Conservation (phyloP, 352 stramenopile genomes). For the Phytophthora lateralis region DNA sequence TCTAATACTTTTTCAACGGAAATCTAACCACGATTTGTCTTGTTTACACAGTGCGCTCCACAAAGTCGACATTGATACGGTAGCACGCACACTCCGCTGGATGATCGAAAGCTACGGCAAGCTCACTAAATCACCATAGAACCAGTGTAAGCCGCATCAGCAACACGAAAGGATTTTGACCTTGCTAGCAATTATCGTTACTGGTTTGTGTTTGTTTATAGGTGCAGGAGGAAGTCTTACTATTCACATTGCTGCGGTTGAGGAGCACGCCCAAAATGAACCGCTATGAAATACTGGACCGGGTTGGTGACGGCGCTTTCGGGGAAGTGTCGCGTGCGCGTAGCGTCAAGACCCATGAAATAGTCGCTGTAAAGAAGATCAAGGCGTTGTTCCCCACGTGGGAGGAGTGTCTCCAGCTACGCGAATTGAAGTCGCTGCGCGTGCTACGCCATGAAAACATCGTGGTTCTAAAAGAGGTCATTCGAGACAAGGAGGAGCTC, state of each 20-base stretch:
- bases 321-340: conserved; percentile 92
- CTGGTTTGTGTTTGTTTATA: conserved; percentile 27
- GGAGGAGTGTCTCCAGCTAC: conserved; percentile 84
- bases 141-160: conserved; percentile 6
- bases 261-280: conserved; percentile 63
- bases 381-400: conserved; percentile 81
- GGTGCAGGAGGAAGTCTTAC: conserved; percentile 5
- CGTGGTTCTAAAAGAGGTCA: conserved; percentile 85
- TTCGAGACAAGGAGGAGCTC: conserved; percentile 85
- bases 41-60: conserved; percentile 64
- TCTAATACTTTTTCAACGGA: not conserved
- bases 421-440: conserved; percentile 79
- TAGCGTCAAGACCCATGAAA: conserved; percentile 90
- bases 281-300: conserved; percentile 92
- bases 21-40: not conserved
- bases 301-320: conserved; percentile 93
- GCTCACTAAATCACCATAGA: conserved; percentile 60
- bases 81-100: conserved; percentile 74
- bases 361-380: conserved; percentile 90
- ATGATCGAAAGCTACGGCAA: conserved; percentile 72
- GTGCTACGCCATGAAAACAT: conserved; percentile 85
- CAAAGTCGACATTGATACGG: conserved; percentile 86
- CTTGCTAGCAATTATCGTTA: not conserved
- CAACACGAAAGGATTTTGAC: conserved; percentile 12
- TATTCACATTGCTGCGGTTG: not conserved